Evolutionary conservation across 768 basidiomycete genomes (phyloP).

Genomic region (Boletus vinaceobasis): DNA sequence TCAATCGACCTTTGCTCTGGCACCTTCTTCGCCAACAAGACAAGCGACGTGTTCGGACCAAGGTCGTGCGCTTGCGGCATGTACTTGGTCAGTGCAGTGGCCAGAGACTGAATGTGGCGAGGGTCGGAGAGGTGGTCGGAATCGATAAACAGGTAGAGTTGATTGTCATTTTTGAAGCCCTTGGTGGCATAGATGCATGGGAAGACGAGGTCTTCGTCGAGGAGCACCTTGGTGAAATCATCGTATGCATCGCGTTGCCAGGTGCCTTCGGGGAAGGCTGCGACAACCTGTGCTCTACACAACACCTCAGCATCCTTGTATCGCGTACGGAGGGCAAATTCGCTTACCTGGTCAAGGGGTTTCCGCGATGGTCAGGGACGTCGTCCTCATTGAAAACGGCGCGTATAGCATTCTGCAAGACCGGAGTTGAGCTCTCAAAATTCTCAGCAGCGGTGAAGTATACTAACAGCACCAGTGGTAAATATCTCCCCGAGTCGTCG

Average conservation of each 20-base stretch:
- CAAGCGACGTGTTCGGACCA: slow-evolving; percentile 21
- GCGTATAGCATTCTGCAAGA: slow-evolving; percentile 1
- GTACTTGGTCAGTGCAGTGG: slow-evolving; percentile 12
- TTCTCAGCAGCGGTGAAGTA: background rate
- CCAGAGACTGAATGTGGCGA: slow-evolving; percentile 19
- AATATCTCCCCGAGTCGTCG: slow-evolving; percentile 2
- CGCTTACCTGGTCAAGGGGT: slow-evolving; percentile 15
- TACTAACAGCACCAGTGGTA: slow-evolving; percentile 6
- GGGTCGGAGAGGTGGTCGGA: slow-evolving; percentile 22
- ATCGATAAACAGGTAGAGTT: slow-evolving; percentile 21
- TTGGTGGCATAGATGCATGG: slow-evolving; percentile 23
- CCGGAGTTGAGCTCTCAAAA: background rate
- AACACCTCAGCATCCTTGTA: background rate
- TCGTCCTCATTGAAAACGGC: background rate
- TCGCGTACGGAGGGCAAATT: too few species aligned
- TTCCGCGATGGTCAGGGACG: slow-evolving; percentile 2
- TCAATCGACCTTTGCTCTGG: slow-evolving; percentile 9
- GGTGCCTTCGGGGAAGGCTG: slow-evolving; percentile 10
- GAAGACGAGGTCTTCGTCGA: slow-evolving; percentile 20
- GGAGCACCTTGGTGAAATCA: slow-evolving; percentile 18
- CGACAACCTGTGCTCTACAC: slow-evolving; percentile 14
- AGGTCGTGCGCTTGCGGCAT: slow-evolving; percentile 15
- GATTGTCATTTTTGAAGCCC: slow-evolving; percentile 21
- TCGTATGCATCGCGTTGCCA: slow-evolving; percentile 20
- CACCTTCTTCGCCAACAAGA: slow-evolving; percentile 17